Evolutionary conservation across 768 basidiomycete genomes (phyloP).

Genomic region (Pilatotrama ljubarskyi): DNA sequence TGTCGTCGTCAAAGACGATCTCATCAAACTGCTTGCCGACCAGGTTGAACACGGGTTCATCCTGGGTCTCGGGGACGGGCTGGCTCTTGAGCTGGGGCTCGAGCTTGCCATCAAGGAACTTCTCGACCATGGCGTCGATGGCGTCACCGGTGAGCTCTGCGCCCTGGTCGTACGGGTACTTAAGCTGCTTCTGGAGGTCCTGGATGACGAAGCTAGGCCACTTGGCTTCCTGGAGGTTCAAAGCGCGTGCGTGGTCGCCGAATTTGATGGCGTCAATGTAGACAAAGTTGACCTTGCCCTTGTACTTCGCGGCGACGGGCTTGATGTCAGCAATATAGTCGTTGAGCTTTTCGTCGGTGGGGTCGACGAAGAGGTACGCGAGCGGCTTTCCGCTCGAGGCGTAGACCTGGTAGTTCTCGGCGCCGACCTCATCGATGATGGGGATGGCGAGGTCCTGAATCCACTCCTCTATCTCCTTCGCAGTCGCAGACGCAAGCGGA

Average conservation of each 20-base stretch:
- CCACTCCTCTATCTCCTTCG: slow-evolving; percentile 72
- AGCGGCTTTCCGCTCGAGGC: slow-evolving; percentile 82
- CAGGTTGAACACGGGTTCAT: slow-evolving; percentile 78
- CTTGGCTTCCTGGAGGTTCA: slow-evolving; percentile 81
- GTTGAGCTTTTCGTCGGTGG: slow-evolving; percentile 63
- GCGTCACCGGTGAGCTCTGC: slow-evolving; percentile 58
- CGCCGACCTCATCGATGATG: slow-evolving; percentile 86
- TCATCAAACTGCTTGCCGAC: slow-evolving; percentile 91
- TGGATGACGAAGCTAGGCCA: slow-evolving; percentile 97
- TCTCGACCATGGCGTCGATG: slow-evolving; percentile 58
- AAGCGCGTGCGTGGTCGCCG: slow-evolving; percentile 91
- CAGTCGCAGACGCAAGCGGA: slow-evolving; percentile 52
- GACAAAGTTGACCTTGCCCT: slow-evolving; percentile 92
- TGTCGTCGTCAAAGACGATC: slow-evolving; percentile 79
- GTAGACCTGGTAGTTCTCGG: slow-evolving; percentile 90
- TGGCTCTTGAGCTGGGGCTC: slow-evolving; percentile 87
- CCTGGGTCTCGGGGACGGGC: slow-evolving; percentile 80
- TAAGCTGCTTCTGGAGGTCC: slow-evolving; percentile 78
- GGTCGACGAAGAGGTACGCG: slow-evolving; percentile 93
- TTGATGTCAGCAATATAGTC: slow-evolving; percentile 65
- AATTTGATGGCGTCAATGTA: slow-evolving; percentile 97
- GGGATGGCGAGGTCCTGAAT: slow-evolving; percentile 84
- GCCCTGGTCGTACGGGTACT: slow-evolving; percentile 82
- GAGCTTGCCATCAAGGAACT: slow-evolving; percentile 73
- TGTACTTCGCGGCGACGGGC: slow-evolving; percentile 78